Base-by-base conservation (phyloP, 768 basidiomycete species). In the Tulasnella sp. region DNA sequence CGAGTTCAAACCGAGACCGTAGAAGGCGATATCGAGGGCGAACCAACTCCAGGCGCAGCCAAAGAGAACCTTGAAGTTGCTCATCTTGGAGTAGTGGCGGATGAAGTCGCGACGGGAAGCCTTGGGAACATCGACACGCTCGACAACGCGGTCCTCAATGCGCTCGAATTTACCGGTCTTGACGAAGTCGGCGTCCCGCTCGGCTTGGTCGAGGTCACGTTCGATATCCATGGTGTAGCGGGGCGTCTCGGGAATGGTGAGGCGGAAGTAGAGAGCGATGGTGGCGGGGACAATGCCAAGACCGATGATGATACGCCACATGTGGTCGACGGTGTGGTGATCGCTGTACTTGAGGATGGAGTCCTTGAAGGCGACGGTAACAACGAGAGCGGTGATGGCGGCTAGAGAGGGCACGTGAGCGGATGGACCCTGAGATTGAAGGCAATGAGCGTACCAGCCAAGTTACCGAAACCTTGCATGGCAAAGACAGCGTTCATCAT, bases 211-310 rank as follows among this genome's bases (percentile, higher is more conserved):
- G 41, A 93, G 72, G 68, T 92, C 90, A 49, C 84, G 76, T 69
- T 91, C 87, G 59, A 93, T 78, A 73, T 93, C 90, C 84, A 92
- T 91, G 59, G 90, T 94, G 68, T 77, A 82, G 62, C 90, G 86
- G 25, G 90, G 90, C 0, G 89, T 92, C 68, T 92, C 89, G 2
- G 90, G 87, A 65, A 93, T 91, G 49, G 68, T 69, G 29, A 69
- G 54, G 49, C 70, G 67, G 68, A 68, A 71, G 74, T 90, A 92
- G 49, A 92, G 79, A 17, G 87, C 89, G 57, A 90, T 66, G 39
- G 74, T 75, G 55, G 80, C 90, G 32, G 90, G 91, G 49, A 94
- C 73, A 56, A 83, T 85, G 42, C 90, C 90, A 35, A 92, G 73
- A 65, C 90, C 90, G 67, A 94, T 89, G 65, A 93, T 76, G 49